Percentiles rank a stretch among this genome's conserved stretches.
These are phyloP conservation scores for Stephania cephalantha DNA, from an alignment of 164 flowering plant genomes.

Conservation along the genomic window DNA sequence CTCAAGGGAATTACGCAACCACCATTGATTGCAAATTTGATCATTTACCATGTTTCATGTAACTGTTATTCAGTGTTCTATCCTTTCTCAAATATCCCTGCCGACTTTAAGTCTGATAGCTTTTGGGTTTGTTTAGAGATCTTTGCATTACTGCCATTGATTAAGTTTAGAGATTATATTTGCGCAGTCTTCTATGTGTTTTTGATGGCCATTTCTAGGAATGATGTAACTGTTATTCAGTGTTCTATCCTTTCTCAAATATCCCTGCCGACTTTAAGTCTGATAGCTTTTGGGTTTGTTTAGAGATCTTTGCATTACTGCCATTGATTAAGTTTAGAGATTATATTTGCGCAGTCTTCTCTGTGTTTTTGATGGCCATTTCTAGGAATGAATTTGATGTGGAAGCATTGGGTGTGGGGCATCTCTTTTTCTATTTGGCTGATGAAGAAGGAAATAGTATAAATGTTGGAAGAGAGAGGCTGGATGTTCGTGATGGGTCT, in stretches of 20 bases:
- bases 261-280: not conserved
- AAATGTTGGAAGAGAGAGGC: conserved; percentile 31
- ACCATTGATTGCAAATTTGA: not conserved
- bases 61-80: not conserved
- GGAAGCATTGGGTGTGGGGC: conserved; percentile 42
- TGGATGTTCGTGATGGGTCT: conserved; percentile 35
- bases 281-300: not conserved
- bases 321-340: not conserved
- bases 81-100: not conserved
- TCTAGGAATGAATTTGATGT: conserved; percentile 26
- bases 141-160: not conserved
- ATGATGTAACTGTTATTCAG: conserved; percentile 5
- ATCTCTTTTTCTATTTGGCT: conserved; percentile 88
- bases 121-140: not conserved
- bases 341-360: not conserved
- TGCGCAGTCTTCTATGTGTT: not conserved
- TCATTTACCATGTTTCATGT: not conserved
- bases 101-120: not conserved
- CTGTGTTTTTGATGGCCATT: not conserved
- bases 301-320: not conserved
- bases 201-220: not conserved
- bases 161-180: not conserved
- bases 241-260: not conserved
- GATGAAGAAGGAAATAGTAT: conserved; percentile 76
- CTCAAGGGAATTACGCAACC: not conserved